Base-by-base conservation (phyloP, 1,284 basidiomycete genomes). In the Heterobasidion parviporum region DNA sequence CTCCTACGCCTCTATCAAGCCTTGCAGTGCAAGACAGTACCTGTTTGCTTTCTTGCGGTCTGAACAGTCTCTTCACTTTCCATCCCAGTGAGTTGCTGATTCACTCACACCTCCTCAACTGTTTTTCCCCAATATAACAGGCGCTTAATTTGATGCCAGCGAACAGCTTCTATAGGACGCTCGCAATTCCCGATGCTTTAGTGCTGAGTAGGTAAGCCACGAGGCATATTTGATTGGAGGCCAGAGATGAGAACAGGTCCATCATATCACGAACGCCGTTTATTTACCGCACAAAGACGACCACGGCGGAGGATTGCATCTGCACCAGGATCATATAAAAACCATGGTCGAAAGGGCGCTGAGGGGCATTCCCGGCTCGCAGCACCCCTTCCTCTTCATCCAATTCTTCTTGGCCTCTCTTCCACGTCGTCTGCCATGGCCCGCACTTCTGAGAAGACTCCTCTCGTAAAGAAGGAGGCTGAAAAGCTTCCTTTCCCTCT, bases 401-500 rank as follows among this genome's bases (percentile, higher is more conserved):
- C 38, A 5, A 5, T 41, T 41, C 38, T n/a, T 41, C 38, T 41
- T 41, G 12, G 38, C 38, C 38, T n/a, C 10, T n/a, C 38, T 8
- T 41, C 38, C 38, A n/a, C 38, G 10, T 41, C n/a, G 10, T 41
- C 38, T 41, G 38, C 38, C 38, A 41, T 41, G 38, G 38, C 38
- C 38, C 38, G 12, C 38, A 12, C 38, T n/a, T 41, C 38, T 41
- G 38, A 41, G 38, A 41, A 41, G n/a, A n/a, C 38, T 41, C 38
- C 38, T 41, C 38, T 41, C 38, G 38, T 41, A 10, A 41, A 41
- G 38, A 41, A 41, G n/a, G n/a, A 41, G 10, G 38, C 46, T 20
- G 46, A 18, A 48, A 48, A 32, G 26, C 60, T 61, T 38, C 53
- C 60, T 15, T 61, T 61, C 51, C 60, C 60, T 10, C 57, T 61